Evolutionary conservation across 1,284 basidiomycete species (phyloP).

Genomic region (Neotropicomus parvogracilis): DNA sequence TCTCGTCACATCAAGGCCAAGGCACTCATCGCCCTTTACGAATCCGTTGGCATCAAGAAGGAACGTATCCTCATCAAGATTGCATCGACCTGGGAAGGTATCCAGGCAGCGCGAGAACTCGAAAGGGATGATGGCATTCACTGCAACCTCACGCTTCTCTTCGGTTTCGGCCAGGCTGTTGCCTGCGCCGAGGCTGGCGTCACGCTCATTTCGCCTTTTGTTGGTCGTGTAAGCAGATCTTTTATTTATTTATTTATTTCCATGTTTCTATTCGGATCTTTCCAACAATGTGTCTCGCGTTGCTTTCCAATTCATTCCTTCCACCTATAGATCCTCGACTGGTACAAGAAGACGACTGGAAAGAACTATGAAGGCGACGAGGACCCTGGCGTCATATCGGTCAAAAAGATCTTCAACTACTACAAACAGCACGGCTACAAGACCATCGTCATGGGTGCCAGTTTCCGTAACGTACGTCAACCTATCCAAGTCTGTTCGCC

Average conservation of each 20-base stretch:
- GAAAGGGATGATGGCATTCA: conserved; percentile 92
- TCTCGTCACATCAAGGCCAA: conserved; percentile 57
- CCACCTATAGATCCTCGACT: conserved; percentile 77
- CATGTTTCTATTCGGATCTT: conserved; percentile 6
- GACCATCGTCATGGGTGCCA: conserved; percentile 99
- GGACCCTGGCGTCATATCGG: conserved; percentile 96
- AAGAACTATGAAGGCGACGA: conserved; percentile 82
- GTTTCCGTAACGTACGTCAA: conserved; percentile 87
- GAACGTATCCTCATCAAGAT: conserved; percentile 99
- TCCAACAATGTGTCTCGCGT: conserved; percentile 12
- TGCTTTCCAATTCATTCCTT: conserved; percentile 11
- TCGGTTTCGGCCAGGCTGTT: conserved; percentile 97
- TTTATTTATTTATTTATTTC: conserved; percentile 4
- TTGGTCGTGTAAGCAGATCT: conserved; percentile 76
- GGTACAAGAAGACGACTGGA: conserved; percentile 91
- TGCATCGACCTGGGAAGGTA: conserved; percentile 99
- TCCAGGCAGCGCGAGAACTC: conserved; percentile 96
- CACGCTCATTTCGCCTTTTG: conserved; percentile 98
- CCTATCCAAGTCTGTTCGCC: neutral
- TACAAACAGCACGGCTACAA: conserved; percentile 99
- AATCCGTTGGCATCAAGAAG: conserved; percentile 85
- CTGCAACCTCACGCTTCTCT: conserved; percentile 98
- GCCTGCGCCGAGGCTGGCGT: conserved; percentile 98
- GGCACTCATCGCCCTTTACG: conserved; percentile 92
- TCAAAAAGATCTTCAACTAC: conserved; percentile 97